phyloP scores from a whole-genome alignment of 805 yeast genomes.

The Geotrichum ghanense region DNA sequence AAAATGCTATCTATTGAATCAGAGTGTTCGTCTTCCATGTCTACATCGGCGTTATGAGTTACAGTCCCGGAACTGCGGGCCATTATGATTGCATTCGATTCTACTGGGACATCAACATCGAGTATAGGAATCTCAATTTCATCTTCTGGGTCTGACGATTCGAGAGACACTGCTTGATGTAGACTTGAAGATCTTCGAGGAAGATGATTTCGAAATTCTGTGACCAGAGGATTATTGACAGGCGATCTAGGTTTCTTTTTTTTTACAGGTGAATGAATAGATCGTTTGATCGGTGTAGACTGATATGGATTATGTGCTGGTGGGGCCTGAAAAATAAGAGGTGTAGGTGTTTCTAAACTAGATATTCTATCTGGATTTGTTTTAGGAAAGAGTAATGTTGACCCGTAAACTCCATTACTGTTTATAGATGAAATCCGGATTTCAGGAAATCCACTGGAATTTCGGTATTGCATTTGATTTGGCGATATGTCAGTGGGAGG shows the following conservation, averaged over 20 bases:
- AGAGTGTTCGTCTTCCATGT: background rate
- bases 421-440: background rate
- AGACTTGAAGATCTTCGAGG: background rate
- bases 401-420: background rate
- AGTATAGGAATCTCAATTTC: background rate
- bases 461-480: conserved; percentile 13
- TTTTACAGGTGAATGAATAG: conserved; percentile 1
- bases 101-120: background rate
- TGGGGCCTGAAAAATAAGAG: conserved; percentile 2
- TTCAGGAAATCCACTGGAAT: conserved; percentile 17
- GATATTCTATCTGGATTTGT: background rate
- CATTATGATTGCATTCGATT: background rate
- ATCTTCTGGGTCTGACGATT: background rate
- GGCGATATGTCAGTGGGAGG: no score
- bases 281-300: background rate
- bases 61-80: no score
- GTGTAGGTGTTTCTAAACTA: background rate
- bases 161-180: background rate
- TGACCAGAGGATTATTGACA: background rate
- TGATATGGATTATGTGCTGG: background rate
- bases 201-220: background rate
- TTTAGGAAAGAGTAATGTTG: background rate
- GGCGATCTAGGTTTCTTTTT: background rate
- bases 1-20: background rate
- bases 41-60: background rate